Conservation (phyloP, 768 basidiomycete genomes). For the Lepiota subincarnata region DNA sequence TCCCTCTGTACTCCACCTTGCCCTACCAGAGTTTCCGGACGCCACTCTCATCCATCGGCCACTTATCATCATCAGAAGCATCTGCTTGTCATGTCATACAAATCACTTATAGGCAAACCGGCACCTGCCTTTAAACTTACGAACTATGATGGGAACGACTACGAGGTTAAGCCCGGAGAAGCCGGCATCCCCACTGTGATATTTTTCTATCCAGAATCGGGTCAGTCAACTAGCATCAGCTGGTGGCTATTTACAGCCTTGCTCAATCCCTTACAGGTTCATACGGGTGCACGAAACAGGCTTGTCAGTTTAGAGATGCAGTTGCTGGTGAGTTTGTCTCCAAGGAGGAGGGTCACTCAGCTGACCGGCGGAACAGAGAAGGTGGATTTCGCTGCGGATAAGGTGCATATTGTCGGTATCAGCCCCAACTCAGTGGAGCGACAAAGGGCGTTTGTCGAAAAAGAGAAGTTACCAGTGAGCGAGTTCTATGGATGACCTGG, state of each 20-base stretch:
- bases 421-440: conserved; percentile 68
- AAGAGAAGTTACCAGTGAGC: conserved; percentile 59
- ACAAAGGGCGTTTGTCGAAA: conserved; percentile 73
- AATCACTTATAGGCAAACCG: conserved; percentile 45
- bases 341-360: background rate
- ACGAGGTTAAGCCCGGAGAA: conserved; percentile 55
- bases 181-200: conserved; percentile 59
- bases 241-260: background rate
- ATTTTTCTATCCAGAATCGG: conserved; percentile 77
- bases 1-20: too few species aligned
- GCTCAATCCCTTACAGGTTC: conserved; percentile 40
- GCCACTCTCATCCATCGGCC: background rate
- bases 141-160: conserved; percentile 58
- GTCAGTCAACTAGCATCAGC: conserved; percentile 27
- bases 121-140: conserved; percentile 66
- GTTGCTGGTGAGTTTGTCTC: conserved; percentile 45
- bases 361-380: conserved; percentile 39
- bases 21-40: too few species aligned
- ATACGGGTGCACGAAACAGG: conserved; percentile 77
- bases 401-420: conserved; percentile 68
- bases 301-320: conserved; percentile 80
- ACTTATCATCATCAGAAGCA: background rate
- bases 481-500: background rate
- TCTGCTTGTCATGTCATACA: conserved; percentile 13
- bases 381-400: conserved; percentile 58